Conservation (phyloP, 2,329 filamentous ascomycete genomes). For the Aspergillus caelatus region DNA sequence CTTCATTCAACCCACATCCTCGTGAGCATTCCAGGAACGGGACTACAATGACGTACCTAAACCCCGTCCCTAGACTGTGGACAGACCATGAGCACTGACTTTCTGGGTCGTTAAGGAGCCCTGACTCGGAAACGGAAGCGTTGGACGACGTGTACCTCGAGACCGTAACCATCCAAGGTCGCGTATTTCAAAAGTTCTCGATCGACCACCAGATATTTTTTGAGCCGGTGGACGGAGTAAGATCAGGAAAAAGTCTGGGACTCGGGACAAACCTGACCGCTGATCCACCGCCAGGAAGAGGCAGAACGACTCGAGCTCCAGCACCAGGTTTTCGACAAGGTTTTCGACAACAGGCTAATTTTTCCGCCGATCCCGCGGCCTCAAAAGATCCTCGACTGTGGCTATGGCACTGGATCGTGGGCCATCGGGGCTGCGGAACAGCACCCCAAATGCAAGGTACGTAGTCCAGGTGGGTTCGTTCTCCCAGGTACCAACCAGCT, state of each 20-base stretch:
- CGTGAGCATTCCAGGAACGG: not conserved
- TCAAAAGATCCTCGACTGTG: constrained; percentile 69
- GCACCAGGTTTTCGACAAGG: constrained; percentile 63
- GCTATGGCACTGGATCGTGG: constrained; percentile 73
- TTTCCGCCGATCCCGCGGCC: constrained; percentile 67
- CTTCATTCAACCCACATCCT: not conserved
- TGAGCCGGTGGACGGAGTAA: constrained; percentile 71
- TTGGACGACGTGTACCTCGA: constrained; percentile 63
- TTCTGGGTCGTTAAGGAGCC: constrained; percentile 37
- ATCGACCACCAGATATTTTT: constrained; percentile 68
- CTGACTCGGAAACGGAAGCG: constrained; percentile 49
- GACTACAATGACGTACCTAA: constrained; percentile 35
- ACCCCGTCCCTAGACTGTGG: constrained; percentile 14
- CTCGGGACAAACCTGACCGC: constrained; percentile 17
- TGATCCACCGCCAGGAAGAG: constrained; percentile 60
- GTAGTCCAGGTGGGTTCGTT: constrained; percentile 16
- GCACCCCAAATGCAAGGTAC: constrained; percentile 67
- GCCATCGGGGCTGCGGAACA: constrained; percentile 68
- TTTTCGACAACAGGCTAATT: constrained; percentile 69
- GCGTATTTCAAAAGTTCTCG: constrained; percentile 69
- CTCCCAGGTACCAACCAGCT: constrained; percentile 18
- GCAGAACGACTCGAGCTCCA: constrained; percentile 65
- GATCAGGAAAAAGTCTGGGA: constrained; percentile 3
- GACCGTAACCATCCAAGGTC: constrained; percentile 62
- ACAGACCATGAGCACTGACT: constrained; percentile 28